phyloP scores from a whole-genome alignment of 139 green algal species.

The Micractinium conductrix region DNA sequence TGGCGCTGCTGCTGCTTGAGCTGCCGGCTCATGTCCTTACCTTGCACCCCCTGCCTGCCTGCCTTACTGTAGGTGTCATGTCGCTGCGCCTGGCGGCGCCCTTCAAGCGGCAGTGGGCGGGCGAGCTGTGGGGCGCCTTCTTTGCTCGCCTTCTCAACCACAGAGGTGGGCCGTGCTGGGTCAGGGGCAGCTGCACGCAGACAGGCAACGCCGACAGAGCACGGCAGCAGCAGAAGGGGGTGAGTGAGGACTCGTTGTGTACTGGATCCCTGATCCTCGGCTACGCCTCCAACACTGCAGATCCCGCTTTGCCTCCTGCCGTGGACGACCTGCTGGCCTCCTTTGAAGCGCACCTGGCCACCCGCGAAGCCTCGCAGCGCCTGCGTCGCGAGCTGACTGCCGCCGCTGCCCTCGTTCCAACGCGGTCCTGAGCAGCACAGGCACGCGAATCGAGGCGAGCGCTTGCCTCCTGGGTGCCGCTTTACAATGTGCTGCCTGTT shows the following conservation, averaged over 20 bases:
- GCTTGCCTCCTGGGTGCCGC: too few relatives aligned
- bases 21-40: too few relatives aligned
- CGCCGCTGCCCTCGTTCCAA: not conserved
- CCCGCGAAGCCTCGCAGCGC: not conserved
- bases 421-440: too few relatives aligned
- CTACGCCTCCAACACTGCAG: not conserved
- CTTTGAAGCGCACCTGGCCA: conserved; percentile 6
- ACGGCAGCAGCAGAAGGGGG: not conserved
- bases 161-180: not conserved
- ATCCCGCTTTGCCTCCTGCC: not conserved
- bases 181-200: not conserved
- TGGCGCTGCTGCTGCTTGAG: not conserved
- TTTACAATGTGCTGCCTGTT: too few relatives aligned
- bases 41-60: not conserved
- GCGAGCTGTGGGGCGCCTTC: conserved; percentile 45
- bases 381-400: conserved; percentile 11
- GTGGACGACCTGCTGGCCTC: conserved; percentile 1
- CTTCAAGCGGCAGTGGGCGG: conserved; percentile 52
- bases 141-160: conserved; percentile 55
- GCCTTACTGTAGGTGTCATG: conserved; percentile 25
- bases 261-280: not conserved
- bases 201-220: not conserved
- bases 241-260: not conserved
- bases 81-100: conserved; percentile 29
- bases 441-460: too few relatives aligned